These are phyloP conservation scores for Chlorophyllum brunneum DNA, from an alignment of 768 basidiomycete species.

Conservation along the genomic window DNA sequence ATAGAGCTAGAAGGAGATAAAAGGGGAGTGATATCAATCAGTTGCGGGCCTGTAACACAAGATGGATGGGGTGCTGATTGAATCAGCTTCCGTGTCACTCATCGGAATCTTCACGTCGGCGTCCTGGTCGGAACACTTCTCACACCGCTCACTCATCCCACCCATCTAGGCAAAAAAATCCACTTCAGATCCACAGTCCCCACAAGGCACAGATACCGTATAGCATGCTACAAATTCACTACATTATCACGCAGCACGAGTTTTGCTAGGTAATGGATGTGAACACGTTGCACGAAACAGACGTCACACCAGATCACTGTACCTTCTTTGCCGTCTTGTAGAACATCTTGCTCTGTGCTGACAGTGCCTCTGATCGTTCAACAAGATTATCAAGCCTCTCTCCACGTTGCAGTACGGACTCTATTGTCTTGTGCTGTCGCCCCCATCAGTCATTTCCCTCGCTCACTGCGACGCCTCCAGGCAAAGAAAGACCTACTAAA, in stretches of 20 bases:
- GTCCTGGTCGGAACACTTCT: constrained; percentile 4
- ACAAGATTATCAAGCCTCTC: constrained; percentile 96
- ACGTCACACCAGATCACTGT: constrained; percentile 19
- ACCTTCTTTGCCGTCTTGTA: constrained; percentile 99
- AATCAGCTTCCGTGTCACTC: constrained; percentile 6
- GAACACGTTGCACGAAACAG: constrained; percentile 8
- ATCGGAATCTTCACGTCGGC: constrained; percentile 9
- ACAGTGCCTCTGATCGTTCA: constrained; percentile 86
- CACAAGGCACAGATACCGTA: neutral
- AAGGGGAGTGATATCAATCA: constrained; percentile 3
- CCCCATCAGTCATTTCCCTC: neutral
- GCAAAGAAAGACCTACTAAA: constrained; percentile 52
- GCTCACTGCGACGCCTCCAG: neutral
- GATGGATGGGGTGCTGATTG: neutral
- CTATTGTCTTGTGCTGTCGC: constrained; percentile 95
- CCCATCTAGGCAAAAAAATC: neutral
- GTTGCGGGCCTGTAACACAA: neutral
- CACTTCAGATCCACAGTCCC: neutral
- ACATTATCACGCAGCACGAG: constrained; percentile 90
- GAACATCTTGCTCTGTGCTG: constrained; percentile 94
- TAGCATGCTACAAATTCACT: constrained; percentile 14
- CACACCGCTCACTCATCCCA: neutral
- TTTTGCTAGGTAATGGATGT: constrained; percentile 70
- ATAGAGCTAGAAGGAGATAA: neutral
- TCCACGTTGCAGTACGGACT: constrained; percentile 91